These are phyloP conservation scores for Inga leiocalycina DNA, from an alignment of 306 rosid species.

Conservation along the genomic window DNA sequence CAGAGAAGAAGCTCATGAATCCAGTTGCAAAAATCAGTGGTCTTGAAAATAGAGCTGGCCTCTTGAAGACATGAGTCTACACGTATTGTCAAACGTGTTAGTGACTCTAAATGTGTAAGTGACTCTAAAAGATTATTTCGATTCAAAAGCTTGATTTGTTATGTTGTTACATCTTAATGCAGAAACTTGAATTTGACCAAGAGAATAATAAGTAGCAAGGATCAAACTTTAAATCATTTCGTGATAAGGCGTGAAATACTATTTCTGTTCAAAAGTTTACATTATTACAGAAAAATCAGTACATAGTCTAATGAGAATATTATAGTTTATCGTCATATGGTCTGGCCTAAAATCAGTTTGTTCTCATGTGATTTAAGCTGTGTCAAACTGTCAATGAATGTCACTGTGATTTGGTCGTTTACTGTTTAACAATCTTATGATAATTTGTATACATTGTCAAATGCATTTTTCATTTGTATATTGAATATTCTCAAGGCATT, in stretches of 20 bases:
- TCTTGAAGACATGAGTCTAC: conserved; percentile 87
- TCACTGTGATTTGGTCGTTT: neutral
- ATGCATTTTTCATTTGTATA: neutral
- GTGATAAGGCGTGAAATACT: neutral
- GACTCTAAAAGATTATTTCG: neutral
- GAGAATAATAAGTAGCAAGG: neutral
- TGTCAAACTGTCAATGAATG: neutral
- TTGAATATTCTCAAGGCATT: neutral
- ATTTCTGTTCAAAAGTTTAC: neutral
- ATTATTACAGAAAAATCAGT: neutral
- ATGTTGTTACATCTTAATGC: neutral
- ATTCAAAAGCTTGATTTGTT: neutral
- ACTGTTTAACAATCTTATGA: neutral
- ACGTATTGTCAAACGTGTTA: conserved; percentile 36
- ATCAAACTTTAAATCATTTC: neutral
- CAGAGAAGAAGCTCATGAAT: conserved; percentile 98
- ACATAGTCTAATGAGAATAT: neutral
- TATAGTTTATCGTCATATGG: neutral
- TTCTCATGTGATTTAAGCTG: neutral
- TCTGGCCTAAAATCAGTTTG: neutral
- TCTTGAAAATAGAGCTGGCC: conserved; percentile 75
- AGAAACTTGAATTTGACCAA: neutral
- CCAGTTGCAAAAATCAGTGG: conserved; percentile 86
- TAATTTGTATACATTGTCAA: neutral
- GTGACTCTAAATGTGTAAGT: conserved; percentile 31